Evolutionary conservation across 345 rosid genomes (phyloP).

Genomic region (Brassica carinata): DNA sequence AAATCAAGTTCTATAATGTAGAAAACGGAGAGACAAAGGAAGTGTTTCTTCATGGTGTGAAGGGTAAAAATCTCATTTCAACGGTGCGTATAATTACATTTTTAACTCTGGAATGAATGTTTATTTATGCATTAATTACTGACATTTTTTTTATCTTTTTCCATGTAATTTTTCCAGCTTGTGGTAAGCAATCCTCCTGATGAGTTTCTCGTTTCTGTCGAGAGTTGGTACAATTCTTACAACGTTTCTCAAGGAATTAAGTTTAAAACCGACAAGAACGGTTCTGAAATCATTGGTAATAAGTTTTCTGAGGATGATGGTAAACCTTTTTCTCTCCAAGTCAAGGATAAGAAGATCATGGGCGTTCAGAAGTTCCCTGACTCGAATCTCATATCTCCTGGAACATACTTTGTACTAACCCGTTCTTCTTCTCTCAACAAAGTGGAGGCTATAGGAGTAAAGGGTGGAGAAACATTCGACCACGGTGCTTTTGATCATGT

Average conservation of each 20-base stretch:
- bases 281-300: conserved; percentile 16
- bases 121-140: background rate
- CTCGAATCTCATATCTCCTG: conserved; percentile 17
- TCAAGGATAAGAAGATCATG: conserved; percentile 23
- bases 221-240: conserved; percentile 9
- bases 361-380: conserved; percentile 16
- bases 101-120: background rate
- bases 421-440: background rate
- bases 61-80: background rate
- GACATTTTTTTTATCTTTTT: background rate
- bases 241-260: conserved; percentile 20
- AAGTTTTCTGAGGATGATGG: conserved; percentile 17
- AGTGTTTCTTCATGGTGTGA: conserved; percentile 6
- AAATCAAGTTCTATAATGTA: conserved; percentile 17
- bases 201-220: conserved; percentile 17
- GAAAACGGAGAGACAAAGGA: conserved; percentile 12
- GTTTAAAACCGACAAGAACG: conserved; percentile 26
- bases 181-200: conserved; percentile 14
- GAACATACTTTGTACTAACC: conserved; percentile 23
- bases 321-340: conserved; percentile 21
- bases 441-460: conserved; percentile 26
- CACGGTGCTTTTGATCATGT: conserved; percentile 23
- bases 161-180: conserved; percentile 8
- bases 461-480: conserved; percentile 8
- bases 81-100: background rate